Evolutionary conservation across 2,329 filamentous ascomycete species (phyloP), one percentile per base, ranked within the genome.

Genomic region (Sarocladium oryzae): DNA sequence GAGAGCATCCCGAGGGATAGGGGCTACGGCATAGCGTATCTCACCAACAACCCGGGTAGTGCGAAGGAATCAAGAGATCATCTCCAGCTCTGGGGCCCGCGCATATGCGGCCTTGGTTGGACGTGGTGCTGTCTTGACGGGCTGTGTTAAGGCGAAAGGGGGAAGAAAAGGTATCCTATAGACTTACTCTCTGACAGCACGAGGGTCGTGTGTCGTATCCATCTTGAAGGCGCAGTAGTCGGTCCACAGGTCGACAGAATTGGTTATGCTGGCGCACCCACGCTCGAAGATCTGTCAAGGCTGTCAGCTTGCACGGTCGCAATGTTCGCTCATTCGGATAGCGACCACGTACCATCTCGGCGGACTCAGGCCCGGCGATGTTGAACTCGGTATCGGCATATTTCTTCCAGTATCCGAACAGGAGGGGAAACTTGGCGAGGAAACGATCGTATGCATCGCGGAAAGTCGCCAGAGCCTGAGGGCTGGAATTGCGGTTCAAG

Each of bases 171-270:
- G 46, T 32, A 24, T 49, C 30, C 43, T 48, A 16, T 32, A 23
- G 80, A 97, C 93, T 97, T 96, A 99, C 93, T 97, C 93, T 95
- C 93, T 86, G 75, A 96, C 95, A 70, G 95, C 80, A 67, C 95
- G 88, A 62, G 89, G 81, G 66, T 95, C 90, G 73, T 99, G 93
- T 60, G 88, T 93, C 53, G 93, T 97, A 68, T 97, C 90, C 74
- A 93, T 90, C 70, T 97, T 97, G 82, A 97, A 97, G 63, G 85
- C 82, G 75, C 92, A 97, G 74, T 96, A 99, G 63, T 95, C 91
- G 50, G 89, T 88, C 93, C 93, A 99, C 54, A 99, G 77, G 67
- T 99, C 93, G 62, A 96, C 91, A 32, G 92, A 97, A 65, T 88
- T 89, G 52, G 87, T 86, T 63, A 97, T 90, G 70, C 89, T 93